Percentiles rank a stretch among this genome's conserved stretches.
Conservation (phyloP, 192 early-diverging fungal species). For the Podochytrium sp. region DNA sequence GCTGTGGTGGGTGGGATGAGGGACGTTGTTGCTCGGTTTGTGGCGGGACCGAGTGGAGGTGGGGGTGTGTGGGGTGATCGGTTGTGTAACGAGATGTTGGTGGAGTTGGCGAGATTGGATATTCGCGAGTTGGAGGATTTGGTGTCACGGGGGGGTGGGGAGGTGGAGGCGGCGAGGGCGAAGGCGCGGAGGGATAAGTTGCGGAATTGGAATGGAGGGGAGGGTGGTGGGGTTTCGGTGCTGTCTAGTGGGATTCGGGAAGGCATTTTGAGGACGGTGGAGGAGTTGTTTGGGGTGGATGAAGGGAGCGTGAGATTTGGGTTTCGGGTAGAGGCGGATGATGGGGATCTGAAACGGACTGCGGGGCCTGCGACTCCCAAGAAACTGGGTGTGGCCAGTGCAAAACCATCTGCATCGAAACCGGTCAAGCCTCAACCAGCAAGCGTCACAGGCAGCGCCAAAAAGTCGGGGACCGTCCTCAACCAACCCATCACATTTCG, state of each 20-base stretch:
- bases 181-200: not conserved
- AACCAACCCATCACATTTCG: constrained; percentile 52
- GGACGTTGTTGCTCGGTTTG: not conserved
- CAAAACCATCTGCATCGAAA: constrained; percentile 9
- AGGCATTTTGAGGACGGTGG: not conserved
- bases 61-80: not conserved
- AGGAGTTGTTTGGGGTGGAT: not conserved
- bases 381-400: not conserved
- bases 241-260: not conserved
- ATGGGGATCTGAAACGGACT: not conserved
- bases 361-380: too few relatives aligned
- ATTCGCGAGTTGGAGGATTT: not conserved
- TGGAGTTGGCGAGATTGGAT: not conserved
- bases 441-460: not conserved
- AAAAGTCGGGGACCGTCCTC: not conserved
- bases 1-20: not conserved
- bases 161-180: not conserved
- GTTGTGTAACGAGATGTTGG: not conserved
- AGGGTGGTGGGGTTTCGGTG: not conserved
- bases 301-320: not conserved
- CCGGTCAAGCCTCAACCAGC: not conserved
- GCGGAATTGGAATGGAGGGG: not conserved
- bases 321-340: not conserved
- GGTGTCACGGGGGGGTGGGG: not conserved
- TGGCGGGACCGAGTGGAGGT: not conserved